phyloP scores from a whole-genome alignment of 257 asterid species.

The Przewalskia tangutica region DNA sequence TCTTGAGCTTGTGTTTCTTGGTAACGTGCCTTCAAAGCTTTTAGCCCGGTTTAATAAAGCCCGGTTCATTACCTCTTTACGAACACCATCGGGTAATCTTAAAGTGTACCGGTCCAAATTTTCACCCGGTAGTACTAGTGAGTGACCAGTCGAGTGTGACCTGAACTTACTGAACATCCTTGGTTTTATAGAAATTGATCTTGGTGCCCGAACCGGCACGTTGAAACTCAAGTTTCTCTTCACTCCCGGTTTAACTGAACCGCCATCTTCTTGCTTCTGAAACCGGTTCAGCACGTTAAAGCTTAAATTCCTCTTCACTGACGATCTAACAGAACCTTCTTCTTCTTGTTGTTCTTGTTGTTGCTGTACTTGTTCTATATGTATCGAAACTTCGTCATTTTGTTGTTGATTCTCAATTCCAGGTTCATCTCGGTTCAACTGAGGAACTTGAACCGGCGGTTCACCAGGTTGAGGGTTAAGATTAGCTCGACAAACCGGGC shows the following conservation, averaged over 20 bases:
- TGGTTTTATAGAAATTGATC: slow-evolving; percentile 35
- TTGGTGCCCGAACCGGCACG: slow-evolving; percentile 18
- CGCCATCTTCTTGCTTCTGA: not conserved
- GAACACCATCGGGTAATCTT: slow-evolving; percentile 43
- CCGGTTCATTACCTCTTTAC: slow-evolving; percentile 68
- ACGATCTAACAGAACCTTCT: slow-evolving; percentile 4
- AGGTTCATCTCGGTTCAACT: not conserved
- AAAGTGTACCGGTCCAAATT: slow-evolving; percentile 69
- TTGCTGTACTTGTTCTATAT: slow-evolving; percentile 15
- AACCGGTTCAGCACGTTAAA: slow-evolving; percentile 13
- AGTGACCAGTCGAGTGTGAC: slow-evolving; percentile 93
- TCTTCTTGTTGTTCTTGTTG: not conserved
- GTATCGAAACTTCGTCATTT: slow-evolving; percentile 29
- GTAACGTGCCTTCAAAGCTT: slow-evolving; percentile 24
- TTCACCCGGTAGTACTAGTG: slow-evolving; percentile 58
- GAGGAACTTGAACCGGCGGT: slow-evolving; percentile 15
- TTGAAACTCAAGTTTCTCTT: slow-evolving; percentile 9
- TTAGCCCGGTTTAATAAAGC: slow-evolving; percentile 45
- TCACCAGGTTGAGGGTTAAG: slow-evolving; percentile 29
- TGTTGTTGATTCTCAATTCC: not conserved
- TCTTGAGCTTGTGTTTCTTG: slow-evolving; percentile 36
- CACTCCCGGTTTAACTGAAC: not conserved
- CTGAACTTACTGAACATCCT: slow-evolving; percentile 40
- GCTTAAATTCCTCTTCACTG: slow-evolving; percentile 24
- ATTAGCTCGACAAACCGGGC: slow-evolving; percentile 89